Evolutionary conservation across 1,139 yeast species (phyloP), one percentile per base, ranked within the genome.

Genomic region (Spathaspora jeffriesii): DNA sequence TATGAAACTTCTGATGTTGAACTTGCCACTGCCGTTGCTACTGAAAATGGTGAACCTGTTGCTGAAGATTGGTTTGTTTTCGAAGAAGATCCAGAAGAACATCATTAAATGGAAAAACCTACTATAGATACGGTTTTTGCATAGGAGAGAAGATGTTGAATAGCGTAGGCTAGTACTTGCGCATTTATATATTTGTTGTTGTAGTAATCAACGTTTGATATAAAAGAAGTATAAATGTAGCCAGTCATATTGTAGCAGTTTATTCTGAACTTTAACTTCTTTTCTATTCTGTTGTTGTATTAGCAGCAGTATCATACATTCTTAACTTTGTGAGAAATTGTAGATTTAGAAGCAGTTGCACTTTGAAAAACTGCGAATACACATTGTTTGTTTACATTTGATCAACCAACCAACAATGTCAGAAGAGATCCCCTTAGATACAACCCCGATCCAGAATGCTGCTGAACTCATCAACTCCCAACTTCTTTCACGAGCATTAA

Each of bases 51-150:
- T 52, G 74, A 76, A 48, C 73, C 77, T 49, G 73, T 74, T 49
- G 79, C 79, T 60, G 96, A 87, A 70, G 92, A 88, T 75, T 85
- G 91, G 91, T 82, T 85, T 60, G 92, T 85, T 51, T 85, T 85
- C 71, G 93, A 81, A 73, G 92, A 85, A 73, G 61, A 45, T 34
- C 88, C 83, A 54, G 89, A 82, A 63, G 92, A 82, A 62, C 80
- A 78, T 63, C 55, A 54, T 42, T 51, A 53, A 31, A 39, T 25
- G 15, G 5, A 15, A 15, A 11, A 15, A 11, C 14, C 14, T 31
- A 17, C 15, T 30, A 30, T 30, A 30, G 34, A 30, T 11, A 14
- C 3, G 34, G 17, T 4, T 28, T 15, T 17, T 34, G 38, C 38
- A 34, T 34, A 34, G 23, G 38, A 34, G 38, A 32, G 21, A 34